Percentiles rank a stretch among this genome's conserved stretches.
phyloP scores from a whole-genome alignment of 1,284 basidiomycete genomes.

The Volvariella surrecta region DNA sequence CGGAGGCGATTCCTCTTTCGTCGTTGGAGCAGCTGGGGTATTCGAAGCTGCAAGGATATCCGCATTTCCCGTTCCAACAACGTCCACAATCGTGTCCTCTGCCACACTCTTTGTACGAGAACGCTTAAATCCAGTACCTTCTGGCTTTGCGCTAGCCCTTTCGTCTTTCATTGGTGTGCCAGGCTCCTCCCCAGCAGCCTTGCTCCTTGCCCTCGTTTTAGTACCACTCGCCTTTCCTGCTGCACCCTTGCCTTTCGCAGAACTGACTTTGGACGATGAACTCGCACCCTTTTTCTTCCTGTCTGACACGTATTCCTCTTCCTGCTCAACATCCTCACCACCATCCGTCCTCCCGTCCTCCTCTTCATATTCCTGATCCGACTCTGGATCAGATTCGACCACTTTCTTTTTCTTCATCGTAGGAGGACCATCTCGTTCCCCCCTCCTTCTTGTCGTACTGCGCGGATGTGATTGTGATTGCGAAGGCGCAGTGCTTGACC shows the following conservation, averaged over 20 bases:
- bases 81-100: slow-evolving; percentile 22
- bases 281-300: slow-evolving; percentile 17
- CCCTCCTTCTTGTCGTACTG: slow-evolving; percentile 1
- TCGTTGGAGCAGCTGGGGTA: slow-evolving; percentile 14
- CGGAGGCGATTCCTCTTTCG: slow-evolving; percentile 22
- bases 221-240: slow-evolving; percentile 15
- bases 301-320: slow-evolving; percentile 25
- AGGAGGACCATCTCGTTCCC: neutral
- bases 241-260: slow-evolving; percentile 16
- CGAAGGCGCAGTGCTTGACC: neutral
- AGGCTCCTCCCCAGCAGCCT: slow-evolving; percentile 12
- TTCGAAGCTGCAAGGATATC: too few species aligned
- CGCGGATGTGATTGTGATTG: slow-evolving; percentile 1
- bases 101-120: slow-evolving; percentile 16
- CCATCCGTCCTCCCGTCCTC: slow-evolving; percentile 7
- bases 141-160: neutral
- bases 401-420: slow-evolving; percentile 12
- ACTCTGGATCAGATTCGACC: slow-evolving; percentile 8
- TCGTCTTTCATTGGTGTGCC: neutral
- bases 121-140: slow-evolving; percentile 14
- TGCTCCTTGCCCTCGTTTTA: slow-evolving; percentile 18
- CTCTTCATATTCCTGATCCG: slow-evolving; percentile 17
- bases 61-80: slow-evolving; percentile 13
- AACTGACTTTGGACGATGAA: slow-evolving; percentile 14
- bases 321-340: slow-evolving; percentile 18